A percentile compares a stretch with the other conserved stretches of the same genome.
These are phyloP conservation scores for Trichomonas gallinae DNA, from an alignment of 208 protist genomes.

Conservation along the genomic window DNA sequence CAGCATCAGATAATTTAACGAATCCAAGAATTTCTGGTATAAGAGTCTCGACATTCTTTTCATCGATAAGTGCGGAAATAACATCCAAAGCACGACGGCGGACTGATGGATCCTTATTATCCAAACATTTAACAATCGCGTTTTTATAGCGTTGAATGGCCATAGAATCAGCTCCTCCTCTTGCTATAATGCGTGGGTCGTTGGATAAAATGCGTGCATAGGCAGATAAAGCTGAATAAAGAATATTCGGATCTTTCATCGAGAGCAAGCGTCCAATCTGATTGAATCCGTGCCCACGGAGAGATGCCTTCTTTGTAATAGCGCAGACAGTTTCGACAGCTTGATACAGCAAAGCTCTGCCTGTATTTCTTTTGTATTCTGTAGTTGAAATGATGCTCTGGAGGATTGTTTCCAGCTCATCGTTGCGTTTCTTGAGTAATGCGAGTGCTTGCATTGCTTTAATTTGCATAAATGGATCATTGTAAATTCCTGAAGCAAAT, in stretches of 20 bases:
- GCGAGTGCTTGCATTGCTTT: background rate
- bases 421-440: background rate
- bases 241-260: background rate
- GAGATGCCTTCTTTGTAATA: background rate
- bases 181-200: background rate
- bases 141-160: background rate
- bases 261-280: background rate
- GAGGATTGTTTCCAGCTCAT: background rate
- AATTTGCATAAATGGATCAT: background rate
- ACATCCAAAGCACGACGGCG: background rate
- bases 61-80: constrained; percentile 1
- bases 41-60: background rate
- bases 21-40: background rate
- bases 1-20: background rate
- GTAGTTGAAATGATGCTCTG: background rate
- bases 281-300: background rate
- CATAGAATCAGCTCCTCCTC: background rate
- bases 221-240: background rate
- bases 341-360: background rate
- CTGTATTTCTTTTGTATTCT: background rate
- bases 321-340: background rate
- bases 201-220: background rate
- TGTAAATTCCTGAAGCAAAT: background rate
- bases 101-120: background rate
- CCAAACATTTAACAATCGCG: background rate